Conservation (phyloP, 1,139 yeast species). For the Hyphopichia khmerensis region DNA sequence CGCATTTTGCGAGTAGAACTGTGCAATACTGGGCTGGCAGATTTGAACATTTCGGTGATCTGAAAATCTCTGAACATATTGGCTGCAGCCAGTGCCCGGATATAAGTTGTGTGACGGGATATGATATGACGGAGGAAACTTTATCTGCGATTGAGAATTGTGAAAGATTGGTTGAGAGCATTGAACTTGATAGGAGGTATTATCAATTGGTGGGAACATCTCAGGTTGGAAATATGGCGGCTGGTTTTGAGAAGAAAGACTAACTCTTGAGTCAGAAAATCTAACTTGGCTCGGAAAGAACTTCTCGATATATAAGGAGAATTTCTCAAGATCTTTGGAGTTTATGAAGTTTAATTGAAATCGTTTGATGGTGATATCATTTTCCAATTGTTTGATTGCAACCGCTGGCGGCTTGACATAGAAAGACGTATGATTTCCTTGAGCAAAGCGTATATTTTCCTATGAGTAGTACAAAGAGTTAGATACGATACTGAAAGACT, state of each 20-base stretch:
- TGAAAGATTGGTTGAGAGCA: too few species aligned
- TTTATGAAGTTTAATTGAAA: not conserved
- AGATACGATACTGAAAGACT: not conserved
- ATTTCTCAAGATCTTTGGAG: not conserved
- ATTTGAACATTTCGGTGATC: too few species aligned
- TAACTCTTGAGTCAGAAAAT: not conserved
- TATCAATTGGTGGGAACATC: too few species aligned
- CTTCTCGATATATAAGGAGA: not conserved
- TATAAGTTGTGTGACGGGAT: too few species aligned
- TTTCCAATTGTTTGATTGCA: not conserved
- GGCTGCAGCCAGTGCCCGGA: too few species aligned
- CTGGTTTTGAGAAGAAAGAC: not conserved
- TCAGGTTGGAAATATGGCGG: too few species aligned
- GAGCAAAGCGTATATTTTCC: not conserved
- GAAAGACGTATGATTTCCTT: not conserved
- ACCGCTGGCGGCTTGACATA: not conserved
- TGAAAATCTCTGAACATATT: too few species aligned
- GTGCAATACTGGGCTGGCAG: too few species aligned
- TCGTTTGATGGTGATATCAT: not conserved
- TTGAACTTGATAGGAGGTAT: too few species aligned
- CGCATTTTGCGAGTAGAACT: too few species aligned
- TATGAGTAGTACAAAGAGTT: not conserved
- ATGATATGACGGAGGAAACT: too few species aligned
- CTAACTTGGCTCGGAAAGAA: not conserved
- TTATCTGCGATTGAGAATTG: too few species aligned